Percentiles rank a stretch among this genome's conserved stretches.
Evolutionary conservation across 805 yeast species (phyloP).

Genomic region (Pichia exigua): DNA sequence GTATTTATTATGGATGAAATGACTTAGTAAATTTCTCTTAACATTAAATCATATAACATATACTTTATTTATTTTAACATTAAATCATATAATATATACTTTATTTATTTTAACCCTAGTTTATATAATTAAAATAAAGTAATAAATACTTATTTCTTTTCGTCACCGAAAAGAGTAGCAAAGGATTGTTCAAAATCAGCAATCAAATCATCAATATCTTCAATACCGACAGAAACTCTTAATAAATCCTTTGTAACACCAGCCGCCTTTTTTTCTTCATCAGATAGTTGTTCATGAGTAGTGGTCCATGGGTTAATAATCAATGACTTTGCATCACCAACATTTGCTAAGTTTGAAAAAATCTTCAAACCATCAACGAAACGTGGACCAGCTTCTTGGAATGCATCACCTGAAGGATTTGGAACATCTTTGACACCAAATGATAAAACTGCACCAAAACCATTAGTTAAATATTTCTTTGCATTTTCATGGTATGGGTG

Average conservation of each 20-base stretch:
- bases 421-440: conserved; percentile 73
- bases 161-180: conserved; percentile 41
- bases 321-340: conserved; percentile 92
- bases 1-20: conserved; percentile 51
- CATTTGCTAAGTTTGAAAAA: conserved; percentile 91
- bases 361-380: conserved; percentile 79
- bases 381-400: conserved; percentile 69
- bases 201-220: conserved; percentile 84
- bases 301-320: conserved; percentile 95
- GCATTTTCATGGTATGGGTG: conserved; percentile 75
- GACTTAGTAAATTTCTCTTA: too few relatives aligned
- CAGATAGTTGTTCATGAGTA: conserved; percentile 85
- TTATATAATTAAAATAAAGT: not conserved
- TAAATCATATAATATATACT: not conserved
- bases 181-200: conserved; percentile 85
- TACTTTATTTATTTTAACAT: not conserved
- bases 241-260: conserved; percentile 88
- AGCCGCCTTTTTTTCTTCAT: conserved; percentile 69
- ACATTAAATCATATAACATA: not conserved
- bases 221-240: conserved; percentile 87
- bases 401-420: conserved; percentile 45
- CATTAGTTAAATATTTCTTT: conserved; percentile 70
- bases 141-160: not conserved
- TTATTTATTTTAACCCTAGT: too few relatives aligned
- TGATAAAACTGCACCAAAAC: conserved; percentile 83